Evolutionary conservation across 768 basidiomycete species (phyloP).

Genomic region (Fomitopsis serialis): DNA sequence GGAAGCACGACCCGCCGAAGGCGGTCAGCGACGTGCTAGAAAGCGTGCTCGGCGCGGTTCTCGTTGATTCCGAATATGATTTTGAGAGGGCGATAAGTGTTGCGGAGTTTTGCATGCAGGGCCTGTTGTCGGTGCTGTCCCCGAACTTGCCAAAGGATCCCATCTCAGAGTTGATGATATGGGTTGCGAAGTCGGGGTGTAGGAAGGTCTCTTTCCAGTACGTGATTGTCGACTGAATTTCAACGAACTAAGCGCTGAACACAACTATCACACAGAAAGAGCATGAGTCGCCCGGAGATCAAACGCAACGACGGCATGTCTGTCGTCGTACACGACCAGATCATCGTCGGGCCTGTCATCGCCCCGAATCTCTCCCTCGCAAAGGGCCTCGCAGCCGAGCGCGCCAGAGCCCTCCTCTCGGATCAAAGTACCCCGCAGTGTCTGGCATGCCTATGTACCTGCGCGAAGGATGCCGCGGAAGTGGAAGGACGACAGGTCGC

Average conservation of each 20-base stretch:
- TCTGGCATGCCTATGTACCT: slow-evolving; percentile 40
- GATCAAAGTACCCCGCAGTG: slow-evolving; percentile 40
- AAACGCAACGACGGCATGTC: slow-evolving; percentile 47
- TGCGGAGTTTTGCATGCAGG: slow-evolving; percentile 59
- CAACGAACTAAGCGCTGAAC: slow-evolving; percentile 18
- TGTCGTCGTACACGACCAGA: slow-evolving; percentile 52
- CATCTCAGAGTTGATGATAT: slow-evolving; percentile 64
- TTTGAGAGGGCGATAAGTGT: slow-evolving; percentile 62
- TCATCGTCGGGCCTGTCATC: slow-evolving; percentile 56
- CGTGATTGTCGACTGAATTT: slow-evolving; percentile 18
- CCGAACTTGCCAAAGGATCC: slow-evolving; percentile 66
- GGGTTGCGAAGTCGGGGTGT: slow-evolving; percentile 58
- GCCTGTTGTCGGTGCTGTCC: slow-evolving; percentile 54
- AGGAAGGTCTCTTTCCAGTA: slow-evolving; percentile 41
- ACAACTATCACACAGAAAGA: slow-evolving; percentile 28
- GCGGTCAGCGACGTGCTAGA: slow-evolving; percentile 81
- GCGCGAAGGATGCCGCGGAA: slow-evolving; percentile 15
- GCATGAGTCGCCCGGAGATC: slow-evolving; percentile 36
- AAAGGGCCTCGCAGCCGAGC: slow-evolving; percentile 63
- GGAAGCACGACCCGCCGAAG: slow-evolving; percentile 86
- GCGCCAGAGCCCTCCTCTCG: slow-evolving; percentile 47
- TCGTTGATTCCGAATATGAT: slow-evolving; percentile 75
- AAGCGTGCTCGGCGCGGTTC: slow-evolving; percentile 76
- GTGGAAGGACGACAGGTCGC: slow-evolving; percentile 4
- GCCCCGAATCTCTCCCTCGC: slow-evolving; percentile 55